A percentile compares a stretch with the other conserved stretches of the same genome.
Evolutionary conservation across 1,284 basidiomycete genomes (phyloP).

Genomic region (Schizophyllum commune): DNA sequence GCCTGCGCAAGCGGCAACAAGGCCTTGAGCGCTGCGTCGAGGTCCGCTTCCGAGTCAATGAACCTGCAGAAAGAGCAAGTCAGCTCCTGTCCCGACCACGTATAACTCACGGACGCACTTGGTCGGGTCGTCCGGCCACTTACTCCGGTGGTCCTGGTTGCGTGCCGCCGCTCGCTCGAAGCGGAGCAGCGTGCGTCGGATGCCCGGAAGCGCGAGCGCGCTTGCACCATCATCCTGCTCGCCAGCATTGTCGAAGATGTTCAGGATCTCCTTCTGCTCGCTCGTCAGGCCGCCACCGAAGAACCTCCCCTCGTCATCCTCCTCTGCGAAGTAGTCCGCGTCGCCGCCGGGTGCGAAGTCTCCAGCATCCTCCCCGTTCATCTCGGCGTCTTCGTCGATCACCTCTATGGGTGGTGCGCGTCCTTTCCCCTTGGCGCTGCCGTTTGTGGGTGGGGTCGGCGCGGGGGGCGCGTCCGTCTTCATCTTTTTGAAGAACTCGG

Average conservation of each 20-base stretch:
- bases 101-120: slow-evolving; percentile 47
- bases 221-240: slow-evolving; percentile 65
- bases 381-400: slow-evolving; percentile 41
- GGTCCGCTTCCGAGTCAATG: slow-evolving; percentile 96
- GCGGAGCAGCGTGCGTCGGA: slow-evolving; percentile 70
- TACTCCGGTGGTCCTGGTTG: slow-evolving; percentile 92
- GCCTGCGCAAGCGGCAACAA: slow-evolving; percentile 86
- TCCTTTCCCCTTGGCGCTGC: slow-evolving; percentile 23
- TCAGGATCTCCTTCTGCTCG: slow-evolving; percentile 86
- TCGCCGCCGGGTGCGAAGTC: slow-evolving; percentile 74
- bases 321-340: slow-evolving; percentile 83
- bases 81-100: neutral
- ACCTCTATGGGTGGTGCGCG: slow-evolving; percentile 52
- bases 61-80: slow-evolving; percentile 50
- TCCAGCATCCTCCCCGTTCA: slow-evolving; percentile 22
- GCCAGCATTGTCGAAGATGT: slow-evolving; percentile 77
- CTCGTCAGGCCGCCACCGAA: slow-evolving; percentile 87
- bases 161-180: slow-evolving; percentile 88
- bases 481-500: slow-evolving; percentile 77
- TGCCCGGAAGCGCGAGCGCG: slow-evolving; percentile 37
- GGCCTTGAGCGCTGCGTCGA: slow-evolving; percentile 82
- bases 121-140: slow-evolving; percentile 83
- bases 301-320: slow-evolving; percentile 90
- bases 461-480: slow-evolving; percentile 34
- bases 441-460: slow-evolving; percentile 1